Evolutionary conservation across 257 asterid species (phyloP), one percentile per base, ranked within the genome.

Genomic region (Primulina eburnea): DNA sequence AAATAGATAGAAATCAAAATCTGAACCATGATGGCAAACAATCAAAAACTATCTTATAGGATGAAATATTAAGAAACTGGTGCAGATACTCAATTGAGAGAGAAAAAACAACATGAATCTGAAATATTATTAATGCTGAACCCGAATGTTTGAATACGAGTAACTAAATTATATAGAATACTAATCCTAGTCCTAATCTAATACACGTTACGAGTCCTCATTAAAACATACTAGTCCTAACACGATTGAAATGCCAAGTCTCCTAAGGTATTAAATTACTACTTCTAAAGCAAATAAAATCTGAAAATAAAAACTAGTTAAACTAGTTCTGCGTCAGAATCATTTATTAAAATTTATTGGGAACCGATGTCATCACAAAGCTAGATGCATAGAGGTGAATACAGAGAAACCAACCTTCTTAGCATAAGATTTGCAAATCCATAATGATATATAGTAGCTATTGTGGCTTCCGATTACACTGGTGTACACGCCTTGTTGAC

Each of bases 371-470:
- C 37, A 26, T 64, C 21, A 62, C 7, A 67, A 67, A 77, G 50
- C 65, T 40, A 21, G 29, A 11, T 58, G 50, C 8, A 57, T 30
- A 20, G n/a, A 62, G 10, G 50, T 8, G 0, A 67, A 61, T 17
- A 8, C 64, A 4, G 60, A 58, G 18, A 34, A 70, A 30, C 78
- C 59, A 63, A 94, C 97, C 97, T 88, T 77, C 99, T 75, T 81
- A 94, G 77, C 97, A 94, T 94, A 73, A 94, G 95, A 86, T 87
- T 91, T 60, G 97, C 99, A 79, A 94, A 94, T 50, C 97, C 99
- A 61, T 88, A 94, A 74, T 94, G 99, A 79, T 94, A 94, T 28
- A 91, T 88, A 11, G 92, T 88, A 64, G 96, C 71, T 32, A 94
- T 94, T 94, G 75, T 91, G 96, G 82, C 99, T 91, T 57, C 97